phyloP scores from a whole-genome alignment of 495 filamentous ascomycete genomes.

The Podospora appendiculata region DNA sequence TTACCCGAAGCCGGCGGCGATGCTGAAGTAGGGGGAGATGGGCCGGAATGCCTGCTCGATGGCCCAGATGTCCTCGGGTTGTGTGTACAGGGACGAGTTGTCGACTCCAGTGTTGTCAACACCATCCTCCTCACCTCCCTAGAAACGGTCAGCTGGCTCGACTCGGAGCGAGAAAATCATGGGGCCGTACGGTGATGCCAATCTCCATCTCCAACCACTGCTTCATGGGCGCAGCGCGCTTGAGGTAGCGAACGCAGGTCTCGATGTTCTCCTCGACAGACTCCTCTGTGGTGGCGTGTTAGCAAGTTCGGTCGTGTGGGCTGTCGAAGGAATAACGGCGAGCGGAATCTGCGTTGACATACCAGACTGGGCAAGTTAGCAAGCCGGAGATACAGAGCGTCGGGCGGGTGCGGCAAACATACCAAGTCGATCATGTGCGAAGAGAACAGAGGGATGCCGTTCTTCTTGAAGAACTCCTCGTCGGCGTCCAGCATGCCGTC shows the following conservation, averaged over 20 bases:
- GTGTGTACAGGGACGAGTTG: conserved; percentile 95
- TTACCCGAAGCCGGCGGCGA: conserved; percentile 78
- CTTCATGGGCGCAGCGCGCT: conserved; percentile 89
- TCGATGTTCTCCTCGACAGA: conserved; percentile 79
- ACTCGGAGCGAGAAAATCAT: no score
- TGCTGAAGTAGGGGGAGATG: conserved; percentile 91
- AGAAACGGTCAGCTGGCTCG: no score
- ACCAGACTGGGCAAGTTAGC: conserved; percentile 9
- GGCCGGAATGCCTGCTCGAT: conserved; percentile 60
- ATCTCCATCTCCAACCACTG: conserved; percentile 97
- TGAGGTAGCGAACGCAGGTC: conserved; percentile 83
- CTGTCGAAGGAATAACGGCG: no score
- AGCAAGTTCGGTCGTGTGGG: not conserved
- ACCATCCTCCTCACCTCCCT: conserved; percentile 73
- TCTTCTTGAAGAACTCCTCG: conserved; percentile 85
- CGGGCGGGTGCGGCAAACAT: not conserved
- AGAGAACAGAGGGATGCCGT: conserved; percentile 89
- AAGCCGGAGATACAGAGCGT: not conserved
- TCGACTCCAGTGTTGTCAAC: conserved; percentile 80
- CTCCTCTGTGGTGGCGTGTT: conserved; percentile 53
- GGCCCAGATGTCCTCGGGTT: conserved; percentile 86
- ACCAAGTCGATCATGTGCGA: conserved; percentile 94
- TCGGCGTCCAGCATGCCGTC: conserved; percentile 92
- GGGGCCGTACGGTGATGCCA: conserved; percentile 15
- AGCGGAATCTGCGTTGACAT: not conserved